phyloP scores from a whole-genome alignment of 441 rosid species.

The Corymbia calophylla region DNA sequence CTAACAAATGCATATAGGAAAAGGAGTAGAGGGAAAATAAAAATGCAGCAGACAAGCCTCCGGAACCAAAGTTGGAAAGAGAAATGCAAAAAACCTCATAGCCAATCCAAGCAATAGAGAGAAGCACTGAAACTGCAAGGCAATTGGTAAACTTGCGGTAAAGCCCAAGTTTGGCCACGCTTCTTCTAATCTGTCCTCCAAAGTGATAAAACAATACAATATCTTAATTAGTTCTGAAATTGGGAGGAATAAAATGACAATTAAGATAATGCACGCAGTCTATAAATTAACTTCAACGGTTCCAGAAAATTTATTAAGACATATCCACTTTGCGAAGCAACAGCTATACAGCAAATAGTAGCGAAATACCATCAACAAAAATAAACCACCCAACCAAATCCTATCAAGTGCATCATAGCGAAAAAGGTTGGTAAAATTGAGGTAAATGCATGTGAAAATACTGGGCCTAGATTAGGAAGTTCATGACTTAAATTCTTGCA shows the following conservation, averaged over 20 bases:
- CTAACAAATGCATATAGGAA: neutral
- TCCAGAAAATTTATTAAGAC: neutral
- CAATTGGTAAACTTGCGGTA: conserved; percentile 36
- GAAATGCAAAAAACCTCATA: conserved; percentile 27
- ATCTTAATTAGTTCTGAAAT: neutral
- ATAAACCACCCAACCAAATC: neutral
- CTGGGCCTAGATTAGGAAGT: neutral
- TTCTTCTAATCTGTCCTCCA: conserved; percentile 21
- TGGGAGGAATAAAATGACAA: neutral
- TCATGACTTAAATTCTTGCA: neutral
- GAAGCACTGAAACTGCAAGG: conserved; percentile 38
- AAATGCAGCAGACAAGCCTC: neutral
- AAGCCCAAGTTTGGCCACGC: conserved; percentile 32
- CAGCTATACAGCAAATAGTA: neutral
- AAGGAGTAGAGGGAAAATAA: neutral
- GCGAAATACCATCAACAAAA: neutral
- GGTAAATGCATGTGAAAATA: neutral
- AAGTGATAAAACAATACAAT: neutral
- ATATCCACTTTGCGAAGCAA: neutral
- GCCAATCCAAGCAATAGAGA: conserved; percentile 48
- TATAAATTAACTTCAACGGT: neutral
- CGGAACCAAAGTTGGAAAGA: neutral
- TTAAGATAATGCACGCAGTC: neutral
- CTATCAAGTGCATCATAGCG: neutral
- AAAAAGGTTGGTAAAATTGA: neutral